phyloP scores from a whole-genome alignment of 768 basidiomycete species.

The Leccinum boreale region DNA sequence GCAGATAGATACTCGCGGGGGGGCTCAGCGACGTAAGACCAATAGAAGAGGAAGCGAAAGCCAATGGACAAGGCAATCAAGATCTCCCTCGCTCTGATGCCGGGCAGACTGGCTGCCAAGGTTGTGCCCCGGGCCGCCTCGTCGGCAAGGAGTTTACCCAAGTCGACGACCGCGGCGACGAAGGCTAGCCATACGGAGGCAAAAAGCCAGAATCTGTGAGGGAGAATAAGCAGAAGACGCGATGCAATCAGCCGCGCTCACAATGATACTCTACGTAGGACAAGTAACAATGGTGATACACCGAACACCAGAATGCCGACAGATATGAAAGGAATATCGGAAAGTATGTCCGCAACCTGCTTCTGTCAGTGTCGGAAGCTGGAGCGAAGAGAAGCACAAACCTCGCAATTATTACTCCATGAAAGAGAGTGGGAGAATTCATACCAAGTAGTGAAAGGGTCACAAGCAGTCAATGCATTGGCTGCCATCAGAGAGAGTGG shows the following conservation, averaged over 20 bases:
- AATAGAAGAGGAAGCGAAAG: conserved; percentile 63
- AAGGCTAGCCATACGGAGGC: conserved; percentile 58
- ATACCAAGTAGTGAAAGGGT: conserved; percentile 15
- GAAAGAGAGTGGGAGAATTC: conserved; percentile 29
- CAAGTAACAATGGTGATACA: conserved; percentile 52
- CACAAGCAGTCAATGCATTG: conserved; percentile 12
- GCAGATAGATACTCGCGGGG: conserved; percentile 37
- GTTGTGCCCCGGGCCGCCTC: conserved; percentile 28
- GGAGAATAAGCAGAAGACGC: conserved; percentile 1
- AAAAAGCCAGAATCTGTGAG: conserved; percentile 51
- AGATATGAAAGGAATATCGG: conserved; percentile 65
- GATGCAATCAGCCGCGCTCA: conserved; percentile 29
- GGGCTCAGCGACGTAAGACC: conserved; percentile 59
- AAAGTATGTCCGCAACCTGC: conserved; percentile 54
- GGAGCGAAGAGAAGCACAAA: conserved; percentile 28
- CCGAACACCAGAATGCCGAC: conserved; percentile 65
- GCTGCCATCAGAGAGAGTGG: conserved; percentile 19
- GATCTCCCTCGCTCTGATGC: conserved; percentile 56
- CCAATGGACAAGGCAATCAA: conserved; percentile 55
- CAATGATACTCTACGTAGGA: conserved; percentile 50
- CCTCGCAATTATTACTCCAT: conserved; percentile 42
- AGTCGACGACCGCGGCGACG: conserved; percentile 58
- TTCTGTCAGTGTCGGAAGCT: conserved; percentile 7
- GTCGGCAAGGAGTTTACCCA: conserved; percentile 49
- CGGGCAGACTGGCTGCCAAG: conserved; percentile 22